phyloP scores from a whole-genome alignment of 169 alveolate species.

The Pseudocohnilembus persalinus region DNA sequence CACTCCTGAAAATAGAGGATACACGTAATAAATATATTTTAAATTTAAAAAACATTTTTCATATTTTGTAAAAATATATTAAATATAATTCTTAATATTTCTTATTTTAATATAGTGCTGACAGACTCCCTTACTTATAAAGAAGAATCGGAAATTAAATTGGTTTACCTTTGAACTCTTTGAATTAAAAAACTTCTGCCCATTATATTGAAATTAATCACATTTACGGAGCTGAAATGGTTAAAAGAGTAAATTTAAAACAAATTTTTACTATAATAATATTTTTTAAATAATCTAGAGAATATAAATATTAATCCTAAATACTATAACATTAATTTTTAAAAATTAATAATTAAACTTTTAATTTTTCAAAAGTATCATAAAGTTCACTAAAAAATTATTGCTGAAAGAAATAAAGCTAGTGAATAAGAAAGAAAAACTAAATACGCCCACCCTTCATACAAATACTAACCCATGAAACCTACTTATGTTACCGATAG shows the following conservation, averaged over 20 bases:
- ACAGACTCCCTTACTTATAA: slow-evolving; percentile 41
- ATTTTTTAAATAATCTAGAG: background rate
- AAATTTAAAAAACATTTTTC: background rate
- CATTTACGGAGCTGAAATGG: slow-evolving; percentile 50
- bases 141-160: slow-evolving; percentile 31
- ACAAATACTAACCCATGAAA: slow-evolving; percentile 31
- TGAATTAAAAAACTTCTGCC: slow-evolving; percentile 43
- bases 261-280: background rate
- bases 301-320: background rate
- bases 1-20: slow-evolving; percentile 32
- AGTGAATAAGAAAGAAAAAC: slow-evolving; percentile 43
- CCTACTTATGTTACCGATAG: slow-evolving; percentile 6
- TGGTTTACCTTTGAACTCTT: slow-evolving; percentile 41
- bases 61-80: background rate
- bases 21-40: slow-evolving; percentile 11
- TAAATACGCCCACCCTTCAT: slow-evolving; percentile 38
- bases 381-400: slow-evolving; percentile 24
- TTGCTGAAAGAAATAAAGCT: slow-evolving; percentile 29
- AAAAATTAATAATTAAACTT: no score
- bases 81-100: background rate
- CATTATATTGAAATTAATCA: slow-evolving; percentile 40
- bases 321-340: no score
- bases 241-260: slow-evolving; percentile 35
- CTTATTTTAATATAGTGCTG: slow-evolving; percentile 34
- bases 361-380: slow-evolving; percentile 29